Base-by-base conservation (phyloP, 2,329 filamentous ascomycete genomes). In the Trichoderma sp. region DNA sequence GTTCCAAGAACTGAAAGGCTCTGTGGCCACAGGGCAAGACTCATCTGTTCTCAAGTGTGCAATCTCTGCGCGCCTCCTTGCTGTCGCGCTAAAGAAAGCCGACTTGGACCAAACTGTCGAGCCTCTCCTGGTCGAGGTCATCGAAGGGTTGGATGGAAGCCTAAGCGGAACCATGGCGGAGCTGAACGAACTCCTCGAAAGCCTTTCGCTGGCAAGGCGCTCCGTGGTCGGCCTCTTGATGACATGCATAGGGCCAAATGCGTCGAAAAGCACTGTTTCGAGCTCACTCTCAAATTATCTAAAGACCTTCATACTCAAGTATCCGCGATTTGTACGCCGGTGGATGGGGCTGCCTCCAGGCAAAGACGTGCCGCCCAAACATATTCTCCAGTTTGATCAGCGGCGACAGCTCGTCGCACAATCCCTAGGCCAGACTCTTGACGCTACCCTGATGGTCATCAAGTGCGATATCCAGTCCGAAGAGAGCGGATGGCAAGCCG, bases 261-360 rank as follows among this genome's bases (percentile, higher is more conserved):
- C 70, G 37, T 71, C 63, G 2, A 67, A 59, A 4, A 68, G 69
- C n/a, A 58, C 69, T 2, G 71, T 70, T 2, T 68, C 73, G 0
- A 37, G 69, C 2, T 68, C 63, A 21, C 74, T 83, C 2, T 52
- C 74, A 34, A 73, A 74, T 1, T 79, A 84, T n/a, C 81, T 89
- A 8, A 86, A 89, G 72, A 79, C 82, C 0, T 83, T 90, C 56
- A 79, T 90, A 28, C 80, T 86, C 34, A 83, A 87, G 66, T 85
- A 87, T 70, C 88, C 89, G 14, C 83, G 87, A 2, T 88, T 91
- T 73, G 81, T 85, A 58, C 79, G 86, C 7, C 83, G 88, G 56
- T 91, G 89, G 86, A 79, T 90, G 2, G 89, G 89, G 14, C 86
- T 86, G 66, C 79, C 83, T 1, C 87, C 88, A 0, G 79, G 79